Evolutionary conservation across 148 eudicot species (phyloP), one percentile per base, ranked within the genome.

Genomic region (Silene uniflora): DNA sequence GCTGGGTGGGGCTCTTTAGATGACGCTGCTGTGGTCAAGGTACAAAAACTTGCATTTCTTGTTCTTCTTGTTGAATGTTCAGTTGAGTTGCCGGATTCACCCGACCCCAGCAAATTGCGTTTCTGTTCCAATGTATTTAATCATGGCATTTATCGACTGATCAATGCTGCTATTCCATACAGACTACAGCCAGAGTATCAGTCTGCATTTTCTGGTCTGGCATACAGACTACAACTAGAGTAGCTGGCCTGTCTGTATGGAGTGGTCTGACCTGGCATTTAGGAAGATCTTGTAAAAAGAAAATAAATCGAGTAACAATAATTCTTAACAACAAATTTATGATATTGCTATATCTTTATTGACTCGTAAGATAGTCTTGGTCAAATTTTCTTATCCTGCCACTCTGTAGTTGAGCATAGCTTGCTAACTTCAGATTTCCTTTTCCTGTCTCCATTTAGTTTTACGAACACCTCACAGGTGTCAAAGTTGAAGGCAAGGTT

Each of bases 1-100:
- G 96, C 99, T 86, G 99, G 99, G 67, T 96, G 99, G 99, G 99
- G 99, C 66, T 78, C 81, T 14, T 73, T 96, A 76, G 99, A 96
- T 83, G 99, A 96, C 85, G 84, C 99, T 74, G 92, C 93, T 75
- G 94, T 96, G 80, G 99, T 96, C 54, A 96, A 96, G 97, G 99
- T 96, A 80, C 49, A 60, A 67, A 21, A 61, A 10, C 27, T 14
- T 72, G 12, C 65, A 17, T 73, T 58, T 27, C 42, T 5, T 81
- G 72, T 25, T 67, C 22, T 58, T 72, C 46, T 47, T 52, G 16
- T 39, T 47, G 44, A 73, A 12, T 39, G 23, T 4, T 18, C 32
- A 58, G 4, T 21, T 49, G 55, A 13, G 55, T 49, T 49, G 55
- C 14, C 14, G 55, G 14, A 49, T 10, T 49, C 55, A 49, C 16